Percentiles rank a stretch among this genome's conserved stretches.
Evolutionary conservation across 1,139 yeast species (phyloP).

Genomic region (Kodamaea suecica): DNA sequence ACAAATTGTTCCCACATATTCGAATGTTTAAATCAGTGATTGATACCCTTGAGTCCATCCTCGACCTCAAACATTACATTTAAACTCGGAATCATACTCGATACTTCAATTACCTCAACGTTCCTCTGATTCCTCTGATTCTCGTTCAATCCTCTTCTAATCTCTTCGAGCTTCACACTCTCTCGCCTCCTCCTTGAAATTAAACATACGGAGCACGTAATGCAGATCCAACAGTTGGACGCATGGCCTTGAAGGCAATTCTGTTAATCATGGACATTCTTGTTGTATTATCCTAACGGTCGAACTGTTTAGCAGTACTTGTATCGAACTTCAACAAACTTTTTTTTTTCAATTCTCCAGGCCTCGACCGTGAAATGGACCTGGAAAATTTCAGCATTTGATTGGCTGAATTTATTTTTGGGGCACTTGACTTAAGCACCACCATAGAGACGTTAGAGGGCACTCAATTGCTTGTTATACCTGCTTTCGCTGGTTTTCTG

Average conservation of each 20-base stretch:
- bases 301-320: constrained; percentile 1
- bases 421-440: constrained; percentile 20
- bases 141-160: too few relatives aligned
- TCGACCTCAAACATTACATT: too few relatives aligned
- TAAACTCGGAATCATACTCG: too few relatives aligned
- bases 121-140: too few relatives aligned
- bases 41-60: too few relatives aligned
- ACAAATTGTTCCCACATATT: too few relatives aligned
- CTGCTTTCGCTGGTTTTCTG: too few relatives aligned
- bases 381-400: constrained; percentile 25
- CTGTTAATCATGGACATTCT: constrained; percentile 46
- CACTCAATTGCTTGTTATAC: too few relatives aligned
- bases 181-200: not conserved
- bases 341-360: constrained; percentile 9
- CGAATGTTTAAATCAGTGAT: too few relatives aligned
- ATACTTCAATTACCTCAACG: too few relatives aligned
- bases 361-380: constrained; percentile 11
- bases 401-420: constrained; percentile 40
- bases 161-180: too few relatives aligned
- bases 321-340: constrained; percentile 7
- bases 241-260: constrained; percentile 46
- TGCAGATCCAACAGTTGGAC: constrained; percentile 38
- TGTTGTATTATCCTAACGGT: too few relatives aligned
- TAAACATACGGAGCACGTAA: constrained; percentile 46
- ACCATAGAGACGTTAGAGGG: not conserved